Percentiles rank a stretch among this genome's conserved stretches.
These are phyloP conservation scores for Teratosphaeria pseudoeucalypti DNA, from an alignment of 2,329 filamentous ascomycete genomes.

Conservation along the genomic window DNA sequence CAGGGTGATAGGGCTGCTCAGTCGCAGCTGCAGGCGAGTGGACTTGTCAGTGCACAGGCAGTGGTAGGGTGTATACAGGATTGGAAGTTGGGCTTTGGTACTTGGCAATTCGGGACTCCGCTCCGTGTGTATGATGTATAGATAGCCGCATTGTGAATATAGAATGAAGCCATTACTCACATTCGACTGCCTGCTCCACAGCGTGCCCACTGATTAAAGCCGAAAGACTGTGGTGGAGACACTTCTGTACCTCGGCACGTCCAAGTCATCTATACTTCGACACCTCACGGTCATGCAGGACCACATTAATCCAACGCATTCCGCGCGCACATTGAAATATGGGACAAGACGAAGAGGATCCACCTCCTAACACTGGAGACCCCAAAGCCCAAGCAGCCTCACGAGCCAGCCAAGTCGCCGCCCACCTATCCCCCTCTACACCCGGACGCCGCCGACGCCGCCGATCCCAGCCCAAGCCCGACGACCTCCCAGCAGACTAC, in stretches of 20 bases:
- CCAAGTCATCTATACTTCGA: neutral
- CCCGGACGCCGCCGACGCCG: constrained; percentile 17
- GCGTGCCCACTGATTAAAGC: neutral
- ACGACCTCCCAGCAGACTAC: constrained; percentile 48
- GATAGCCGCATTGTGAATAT: neutral
- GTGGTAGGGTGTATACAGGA: neutral
- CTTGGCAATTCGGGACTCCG: neutral
- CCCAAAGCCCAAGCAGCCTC: constrained; percentile 13
- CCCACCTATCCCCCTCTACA: constrained; percentile 31
- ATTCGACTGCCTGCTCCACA: neutral
- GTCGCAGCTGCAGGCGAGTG: neutral
- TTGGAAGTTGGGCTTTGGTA: neutral
- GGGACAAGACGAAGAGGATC: neutral
- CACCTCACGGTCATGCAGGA: neutral
- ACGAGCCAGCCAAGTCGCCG: constrained; percentile 20
- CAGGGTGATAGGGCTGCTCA: neutral
- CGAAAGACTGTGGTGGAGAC: neutral
- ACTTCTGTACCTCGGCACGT: neutral
- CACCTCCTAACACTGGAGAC: neutral
- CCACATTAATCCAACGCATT: neutral
- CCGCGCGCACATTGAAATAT: neutral
- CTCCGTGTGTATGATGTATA: neutral
- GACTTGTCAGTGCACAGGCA: neutral
- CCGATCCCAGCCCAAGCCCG: constrained; percentile 25
- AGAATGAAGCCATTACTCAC: neutral